phyloP scores from a whole-genome alignment of 129 eudicot species.

The Logfia minima region DNA sequence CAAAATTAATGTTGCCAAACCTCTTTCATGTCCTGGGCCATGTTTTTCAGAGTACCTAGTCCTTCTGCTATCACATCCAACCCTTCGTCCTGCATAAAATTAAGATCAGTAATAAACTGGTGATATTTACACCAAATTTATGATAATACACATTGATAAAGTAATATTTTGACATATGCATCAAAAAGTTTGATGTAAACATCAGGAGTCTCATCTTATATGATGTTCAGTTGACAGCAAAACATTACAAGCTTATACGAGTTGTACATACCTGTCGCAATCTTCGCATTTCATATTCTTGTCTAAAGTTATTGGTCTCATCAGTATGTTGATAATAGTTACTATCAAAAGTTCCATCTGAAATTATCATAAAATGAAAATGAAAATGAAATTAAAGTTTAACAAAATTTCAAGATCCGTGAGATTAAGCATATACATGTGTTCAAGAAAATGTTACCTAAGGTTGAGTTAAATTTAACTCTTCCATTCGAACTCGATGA shows the following conservation, averaged over 20 bases:
- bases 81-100: slow-evolving; percentile 49
- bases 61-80: slow-evolving; percentile 64
- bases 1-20: slow-evolving; percentile 33
- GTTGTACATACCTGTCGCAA: slow-evolving; percentile 65
- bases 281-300: slow-evolving; percentile 89
- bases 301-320: slow-evolving; percentile 78
- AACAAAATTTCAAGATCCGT: not conserved
- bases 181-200: not conserved
- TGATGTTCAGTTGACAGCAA: not conserved
- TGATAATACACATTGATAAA: too few species aligned
- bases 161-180: not conserved
- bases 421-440: not conserved
- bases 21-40: slow-evolving; percentile 90
- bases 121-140: not conserved
- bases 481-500: slow-evolving; percentile 1
- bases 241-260: not conserved
- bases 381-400: not conserved
- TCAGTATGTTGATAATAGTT: slow-evolving; percentile 79
- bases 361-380: not conserved
- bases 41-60: slow-evolving; percentile 58
- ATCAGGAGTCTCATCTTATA: not conserved
- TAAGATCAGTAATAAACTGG: not conserved
- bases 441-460: not conserved
- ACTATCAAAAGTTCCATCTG: slow-evolving; percentile 72
- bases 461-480: not conserved